Conservation (phyloP, 768 basidiomycete genomes). For the Gymnopilus junonius region DNA sequence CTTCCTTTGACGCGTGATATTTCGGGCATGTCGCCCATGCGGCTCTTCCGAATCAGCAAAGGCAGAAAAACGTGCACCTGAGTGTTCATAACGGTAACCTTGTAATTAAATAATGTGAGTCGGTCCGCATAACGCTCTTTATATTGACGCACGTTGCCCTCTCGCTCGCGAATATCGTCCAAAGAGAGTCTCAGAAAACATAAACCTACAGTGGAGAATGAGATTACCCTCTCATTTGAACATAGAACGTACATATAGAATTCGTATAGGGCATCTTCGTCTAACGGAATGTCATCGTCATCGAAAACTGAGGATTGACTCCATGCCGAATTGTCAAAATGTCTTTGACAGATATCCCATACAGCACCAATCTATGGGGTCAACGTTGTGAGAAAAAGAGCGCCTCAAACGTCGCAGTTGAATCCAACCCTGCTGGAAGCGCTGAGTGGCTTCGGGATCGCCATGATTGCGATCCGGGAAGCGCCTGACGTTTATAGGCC, state of each 20-base stretch:
- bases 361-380: constrained; percentile 37
- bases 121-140: background rate
- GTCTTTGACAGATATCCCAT: constrained; percentile 37
- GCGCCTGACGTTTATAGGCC: constrained; percentile 35
- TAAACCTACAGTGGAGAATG: constrained; percentile 27
- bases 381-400: constrained; percentile 20
- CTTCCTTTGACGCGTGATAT: constrained; percentile 26
- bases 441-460: constrained; percentile 34
- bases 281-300: constrained; percentile 32
- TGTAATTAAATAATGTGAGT: constrained; percentile 4
- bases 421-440: constrained; percentile 36
- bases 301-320: constrained; percentile 21
- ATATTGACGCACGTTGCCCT: constrained; percentile 29
- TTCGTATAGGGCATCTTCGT: constrained; percentile 31
- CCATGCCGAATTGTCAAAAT: constrained; percentile 39
- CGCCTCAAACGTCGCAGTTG: background rate
- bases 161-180: constrained; percentile 28
- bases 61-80: constrained; percentile 19
- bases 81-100: constrained; percentile 36
- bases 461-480: constrained; percentile 38
- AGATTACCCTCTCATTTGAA: constrained; percentile 2
- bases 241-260: constrained; percentile 32
- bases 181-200: constrained; percentile 38
- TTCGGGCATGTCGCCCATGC: constrained; percentile 22
- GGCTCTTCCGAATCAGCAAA: constrained; percentile 25